Base-by-base conservation (phyloP, 495 filamentous ascomycete species). In the Penicillium cataractarum region DNA sequence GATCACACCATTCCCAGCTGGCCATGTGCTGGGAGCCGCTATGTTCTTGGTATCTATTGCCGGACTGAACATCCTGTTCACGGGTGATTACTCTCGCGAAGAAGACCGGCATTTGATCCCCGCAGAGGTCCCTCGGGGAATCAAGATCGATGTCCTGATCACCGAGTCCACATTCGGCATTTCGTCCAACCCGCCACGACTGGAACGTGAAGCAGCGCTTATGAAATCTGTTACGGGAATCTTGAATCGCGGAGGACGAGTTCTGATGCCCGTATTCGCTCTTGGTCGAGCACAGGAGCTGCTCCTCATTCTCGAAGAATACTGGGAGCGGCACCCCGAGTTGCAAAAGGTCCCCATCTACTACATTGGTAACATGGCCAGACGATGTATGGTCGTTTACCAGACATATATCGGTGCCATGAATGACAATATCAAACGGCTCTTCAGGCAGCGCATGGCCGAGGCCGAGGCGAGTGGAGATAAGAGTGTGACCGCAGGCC, bases 11-110 rank as follows among this genome's bases (percentile, higher is more conserved):
- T 97, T 95, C 68, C 95, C 96, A 4, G 95, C 95, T 12, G 95
- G 95, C 32, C 95, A 99, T 76, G 95, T 99, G 15, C 86, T 99
- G 21, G 95, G 95, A n/a, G 95, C 93, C 19, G 95, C 95, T 55
- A 99, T 99, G 95, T 99, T 96, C 71, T 81, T 97, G 49, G 89
- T 99, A 62, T 93, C 97, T 65, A 98, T 99, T 67, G 94, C 93
- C 6, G 95, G 94, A 1, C 82, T 99, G 46, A 97, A 96, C 62
- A 94, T 97, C 55, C 84, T 99, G 54, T 99, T 99, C 77, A 99
- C 95, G 0, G 95, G 95, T 33, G 95, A 99, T 74, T 99, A 98
- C 74, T 96, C 92, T 21, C 85, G 94, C 37, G 95, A 99, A 71
- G 87, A 93, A 60, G 94, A 99, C 72, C 85, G 95, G 17, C 95